Conservation (phyloP, 139 green algal genomes). For the Trebouxia sp. region DNA sequence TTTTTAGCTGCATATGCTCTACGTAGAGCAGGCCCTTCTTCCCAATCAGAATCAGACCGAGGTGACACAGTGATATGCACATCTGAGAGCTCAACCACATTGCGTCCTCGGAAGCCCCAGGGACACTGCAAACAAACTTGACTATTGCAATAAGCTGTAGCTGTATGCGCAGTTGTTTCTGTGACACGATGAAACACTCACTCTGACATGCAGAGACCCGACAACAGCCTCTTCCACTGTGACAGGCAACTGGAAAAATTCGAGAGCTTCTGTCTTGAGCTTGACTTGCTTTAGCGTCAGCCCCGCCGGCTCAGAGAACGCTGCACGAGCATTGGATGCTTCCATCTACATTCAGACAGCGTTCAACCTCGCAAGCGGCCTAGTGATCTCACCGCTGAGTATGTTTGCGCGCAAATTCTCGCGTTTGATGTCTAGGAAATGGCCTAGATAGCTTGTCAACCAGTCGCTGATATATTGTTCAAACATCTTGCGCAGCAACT, state of each 20-base stretch:
- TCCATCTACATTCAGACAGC: neutral
- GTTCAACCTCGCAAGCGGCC: neutral
- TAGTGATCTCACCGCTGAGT: conserved; percentile 46
- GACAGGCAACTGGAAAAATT: conserved; percentile 58
- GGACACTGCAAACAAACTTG: neutral
- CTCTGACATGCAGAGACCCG: conserved; percentile 45
- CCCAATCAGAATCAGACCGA: conserved; percentile 39
- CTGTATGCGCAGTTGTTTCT: neutral
- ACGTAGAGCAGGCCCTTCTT: conserved; percentile 31
- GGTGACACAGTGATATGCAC: conserved; percentile 33
- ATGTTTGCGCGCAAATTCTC: conserved; percentile 59
- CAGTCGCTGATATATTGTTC: conserved; percentile 52
- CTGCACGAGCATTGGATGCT: neutral
- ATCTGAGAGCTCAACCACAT: conserved; percentile 48
- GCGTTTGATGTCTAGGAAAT: conserved; percentile 58
- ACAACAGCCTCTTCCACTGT: conserved; percentile 43
- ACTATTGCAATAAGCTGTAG: neutral
- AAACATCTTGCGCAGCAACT: too few species aligned
- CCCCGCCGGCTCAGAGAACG: conserved; percentile 51
- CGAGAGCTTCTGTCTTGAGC: conserved; percentile 55
- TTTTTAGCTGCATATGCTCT: conserved; percentile 71
- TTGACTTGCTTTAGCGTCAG: conserved; percentile 55
- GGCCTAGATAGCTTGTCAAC: conserved; percentile 54
- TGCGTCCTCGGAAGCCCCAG: conserved; percentile 47
- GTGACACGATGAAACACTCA: neutral